phyloP scores from a whole-genome alignment of 768 basidiomycete species.

The Paxillus involutus region DNA sequence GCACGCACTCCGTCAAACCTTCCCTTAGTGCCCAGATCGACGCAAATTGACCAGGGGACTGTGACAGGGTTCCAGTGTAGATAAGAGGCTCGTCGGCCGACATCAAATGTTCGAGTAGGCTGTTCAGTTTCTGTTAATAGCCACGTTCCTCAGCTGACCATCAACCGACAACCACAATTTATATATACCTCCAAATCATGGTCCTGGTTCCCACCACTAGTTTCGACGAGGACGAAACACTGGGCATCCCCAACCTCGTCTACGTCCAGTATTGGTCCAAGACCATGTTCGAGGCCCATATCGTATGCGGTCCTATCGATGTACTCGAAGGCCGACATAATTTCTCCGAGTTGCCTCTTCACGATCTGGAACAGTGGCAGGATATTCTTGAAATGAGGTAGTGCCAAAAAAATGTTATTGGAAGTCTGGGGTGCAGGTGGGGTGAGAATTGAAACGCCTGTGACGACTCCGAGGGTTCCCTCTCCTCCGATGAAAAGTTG shows the following conservation, averaged over 20 bases:
- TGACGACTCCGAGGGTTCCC: conserved; percentile 94
- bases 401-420: conserved; percentile 89
- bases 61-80: conserved; percentile 88
- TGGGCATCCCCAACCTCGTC: conserved; percentile 75
- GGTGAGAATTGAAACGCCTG: conserved; percentile 92
- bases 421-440: conserved; percentile 80
- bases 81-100: conserved; percentile 74
- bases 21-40: conserved; percentile 92
- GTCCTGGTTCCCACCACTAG: conserved; percentile 87
- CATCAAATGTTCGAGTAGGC: conserved; percentile 75
- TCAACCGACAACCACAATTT: conserved; percentile 4
- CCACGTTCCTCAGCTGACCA: conserved; percentile 3
- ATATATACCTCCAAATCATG: conserved; percentile 86
- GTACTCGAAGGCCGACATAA: conserved; percentile 96
- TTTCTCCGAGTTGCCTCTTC: conserved; percentile 85
- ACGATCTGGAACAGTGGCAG: conserved; percentile 81
- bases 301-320: conserved; percentile 87
- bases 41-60: conserved; percentile 85
- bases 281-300: conserved; percentile 79
- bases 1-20: conserved; percentile 86
- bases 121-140: conserved; percentile 74
- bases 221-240: conserved; percentile 93
- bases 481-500: conserved; percentile 98
- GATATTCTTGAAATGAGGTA: conserved; percentile 85
- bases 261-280: conserved; percentile 72